Conservation (phyloP, 441 rosid genomes). For the Pelargonium citronellum region DNA sequence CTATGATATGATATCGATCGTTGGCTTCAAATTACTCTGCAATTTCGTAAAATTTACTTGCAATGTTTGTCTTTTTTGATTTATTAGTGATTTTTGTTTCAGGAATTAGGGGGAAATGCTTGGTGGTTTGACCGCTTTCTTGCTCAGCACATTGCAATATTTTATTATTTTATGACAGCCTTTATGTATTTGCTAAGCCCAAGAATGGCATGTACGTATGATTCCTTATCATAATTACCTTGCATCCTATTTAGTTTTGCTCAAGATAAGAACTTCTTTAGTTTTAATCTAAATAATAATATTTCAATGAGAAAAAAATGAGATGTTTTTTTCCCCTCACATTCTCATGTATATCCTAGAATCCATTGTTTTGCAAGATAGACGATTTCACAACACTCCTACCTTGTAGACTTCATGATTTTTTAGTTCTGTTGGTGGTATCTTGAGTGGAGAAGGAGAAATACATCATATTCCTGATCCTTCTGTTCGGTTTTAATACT, state of each 20-base stretch:
- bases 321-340: background rate
- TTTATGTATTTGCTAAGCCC: conserved; percentile 83
- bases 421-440: background rate
- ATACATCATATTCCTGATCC: background rate
- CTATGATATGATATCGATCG: background rate
- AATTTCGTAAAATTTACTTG: no score
- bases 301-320: background rate
- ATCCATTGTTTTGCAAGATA: background rate
- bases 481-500: background rate
- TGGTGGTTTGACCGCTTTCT: conserved; percentile 97
- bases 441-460: background rate
- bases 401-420: background rate
- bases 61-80: no score
- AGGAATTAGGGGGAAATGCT: conserved; percentile 88
- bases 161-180: conserved; percentile 82
- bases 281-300: background rate
- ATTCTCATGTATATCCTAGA: background rate
- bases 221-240: background rate
- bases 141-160: conserved; percentile 66
- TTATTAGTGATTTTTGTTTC: conserved; percentile 23
- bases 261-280: background rate
- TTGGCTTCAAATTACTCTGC: background rate
- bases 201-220: conserved; percentile 94
- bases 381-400: background rate
- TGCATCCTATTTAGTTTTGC: background rate